A percentile compares a stretch with the other conserved stretches of the same genome.
These are phyloP conservation scores for Saturnispora hagleri DNA, from an alignment of 805 yeast species.

Conservation along the genomic window DNA sequence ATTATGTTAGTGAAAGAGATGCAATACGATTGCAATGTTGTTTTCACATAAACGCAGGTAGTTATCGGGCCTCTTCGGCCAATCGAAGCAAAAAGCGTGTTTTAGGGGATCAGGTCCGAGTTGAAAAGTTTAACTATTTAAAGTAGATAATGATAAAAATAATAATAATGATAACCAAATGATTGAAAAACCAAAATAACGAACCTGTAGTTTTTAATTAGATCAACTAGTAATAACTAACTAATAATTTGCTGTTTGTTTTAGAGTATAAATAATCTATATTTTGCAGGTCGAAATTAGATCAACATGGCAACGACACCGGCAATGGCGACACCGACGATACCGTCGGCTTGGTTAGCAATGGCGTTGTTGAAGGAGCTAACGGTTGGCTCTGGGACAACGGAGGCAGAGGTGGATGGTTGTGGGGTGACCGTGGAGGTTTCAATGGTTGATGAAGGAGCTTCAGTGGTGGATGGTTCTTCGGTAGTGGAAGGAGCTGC, in stretches of 20 bases:
- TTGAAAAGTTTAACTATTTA: not conserved
- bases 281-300: conserved; percentile 2
- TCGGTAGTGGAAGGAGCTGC: not conserved
- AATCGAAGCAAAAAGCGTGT: too few relatives aligned
- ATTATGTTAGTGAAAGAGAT: too few relatives aligned
- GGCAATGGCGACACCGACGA: conserved; percentile 21
- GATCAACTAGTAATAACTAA: not conserved
- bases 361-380: conserved; percentile 15
- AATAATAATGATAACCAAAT: not conserved
- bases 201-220: not conserved
- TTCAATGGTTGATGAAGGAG: not conserved
- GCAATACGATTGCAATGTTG: too few relatives aligned
- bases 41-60: too few relatives aligned
- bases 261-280: not conserved
- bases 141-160: not conserved
- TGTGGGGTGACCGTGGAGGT: conserved; percentile 16
- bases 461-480: not conserved
- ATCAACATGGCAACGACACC: conserved; percentile 15
- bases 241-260: not conserved
- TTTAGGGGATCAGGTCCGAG: not conserved
- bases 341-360: conserved; percentile 22
- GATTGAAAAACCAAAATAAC: conserved; percentile 1
- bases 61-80: too few relatives aligned
- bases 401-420: conserved; percentile 8
- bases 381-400: conserved; percentile 19